Evolutionary conservation across 371 early-diverging fungal species (phyloP), one percentile per base, ranked within the genome.

Genomic region (Chytridiales sp.): DNA sequence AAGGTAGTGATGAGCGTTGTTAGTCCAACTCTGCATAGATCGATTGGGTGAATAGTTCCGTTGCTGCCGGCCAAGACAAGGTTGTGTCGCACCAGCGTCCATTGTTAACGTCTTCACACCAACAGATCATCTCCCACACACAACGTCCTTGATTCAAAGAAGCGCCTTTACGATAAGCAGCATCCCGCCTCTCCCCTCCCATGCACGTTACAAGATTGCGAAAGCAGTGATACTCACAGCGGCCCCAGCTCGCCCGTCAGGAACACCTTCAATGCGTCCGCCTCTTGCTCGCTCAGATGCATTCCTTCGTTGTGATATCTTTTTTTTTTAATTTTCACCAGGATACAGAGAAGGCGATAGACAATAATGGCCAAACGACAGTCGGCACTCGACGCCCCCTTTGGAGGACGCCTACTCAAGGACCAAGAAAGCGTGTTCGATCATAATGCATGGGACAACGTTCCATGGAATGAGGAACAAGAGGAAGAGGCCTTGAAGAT

Each of bases 381-480:
- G 34, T 34, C 13, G n/a, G 3, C 50, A 50, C 34, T 22, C 34
- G 34, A 17, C 13, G 22, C 11, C 35, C 34, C 50, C 50, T 46
- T 46, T 46, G 46, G 46, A 46, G 46, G 46, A 22, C 15, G 46
- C n/a, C n/a, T n/a, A n/a, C n/a, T n/a, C n/a, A n/a, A n/a, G n/a
- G n/a, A n/a, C n/a, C 77, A 83, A 26, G 77, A 81, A 21, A 73
- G 81, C 8, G 89, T 90, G 0, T 90, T 85, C 66, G 77, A 79
- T 19, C 83, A 85, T 40, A 92, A 90, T 61, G 91, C 91, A 17
- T 92, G 92, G 92, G 93, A 93, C 69, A 87, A 91, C 65, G 90
- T 83, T 6, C 83, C 85, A 38, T 90, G 88, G 90, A 84, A 80
- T 53, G 83, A 82, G 34, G 88, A 87, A 49, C 88, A 89, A 57